These are phyloP conservation scores for Trametes maxima DNA, from an alignment of 768 basidiomycete genomes.

Conservation along the genomic window DNA sequence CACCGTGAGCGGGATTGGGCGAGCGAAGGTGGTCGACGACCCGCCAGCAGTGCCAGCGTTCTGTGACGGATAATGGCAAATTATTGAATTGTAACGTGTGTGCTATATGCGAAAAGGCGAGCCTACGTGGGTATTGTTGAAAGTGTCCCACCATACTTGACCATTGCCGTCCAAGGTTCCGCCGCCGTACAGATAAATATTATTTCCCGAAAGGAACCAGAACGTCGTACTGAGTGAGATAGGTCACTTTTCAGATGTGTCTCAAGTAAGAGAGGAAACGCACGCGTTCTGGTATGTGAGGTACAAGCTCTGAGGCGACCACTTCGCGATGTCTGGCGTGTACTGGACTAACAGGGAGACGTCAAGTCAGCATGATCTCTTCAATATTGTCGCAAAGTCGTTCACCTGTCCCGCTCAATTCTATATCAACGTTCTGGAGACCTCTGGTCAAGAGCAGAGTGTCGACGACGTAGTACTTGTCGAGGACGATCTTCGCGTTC, in stretches of 20 bases:
- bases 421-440: constrained; percentile 42
- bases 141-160: constrained; percentile 44
- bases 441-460: constrained; percentile 41
- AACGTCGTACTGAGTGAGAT: constrained; percentile 37
- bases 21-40: constrained; percentile 44
- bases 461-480: constrained; percentile 41
- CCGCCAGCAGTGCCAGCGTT: constrained; percentile 44
- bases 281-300: constrained; percentile 48
- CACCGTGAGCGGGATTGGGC: constrained; percentile 48
- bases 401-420: constrained; percentile 41
- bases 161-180: constrained; percentile 52
- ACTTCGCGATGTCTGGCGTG: constrained; percentile 45
- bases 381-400: constrained; percentile 12
- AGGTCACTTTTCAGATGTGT: background rate
- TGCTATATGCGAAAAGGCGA: background rate
- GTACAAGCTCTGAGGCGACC: constrained; percentile 42
- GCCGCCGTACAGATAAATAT: constrained; percentile 44
- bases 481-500: constrained; percentile 35
- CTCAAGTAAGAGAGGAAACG: constrained; percentile 6
- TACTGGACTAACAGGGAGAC: constrained; percentile 32
- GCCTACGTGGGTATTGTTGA: constrained; percentile 29
- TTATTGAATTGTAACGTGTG: background rate
- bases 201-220: constrained; percentile 43
- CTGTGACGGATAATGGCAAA: constrained; percentile 12
- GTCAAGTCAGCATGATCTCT: background rate